These are phyloP conservation scores for Melanomma pulvis-pyrius DNA, from an alignment of 495 filamentous ascomycete genomes.

Conservation along the genomic window DNA sequence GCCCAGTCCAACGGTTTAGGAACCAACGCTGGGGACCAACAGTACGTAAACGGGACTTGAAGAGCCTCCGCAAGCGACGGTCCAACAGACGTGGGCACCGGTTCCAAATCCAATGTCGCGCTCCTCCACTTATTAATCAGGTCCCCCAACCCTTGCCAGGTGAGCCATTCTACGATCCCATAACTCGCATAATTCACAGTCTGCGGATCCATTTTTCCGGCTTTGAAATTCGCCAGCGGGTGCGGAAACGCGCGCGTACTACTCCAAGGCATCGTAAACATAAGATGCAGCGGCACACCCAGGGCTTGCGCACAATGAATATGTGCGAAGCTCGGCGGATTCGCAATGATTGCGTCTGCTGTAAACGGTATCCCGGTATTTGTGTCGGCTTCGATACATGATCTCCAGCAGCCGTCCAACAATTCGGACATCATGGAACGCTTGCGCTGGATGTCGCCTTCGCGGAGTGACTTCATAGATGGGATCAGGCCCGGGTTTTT, in stretches of 20 bases:
- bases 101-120: constrained; percentile 66
- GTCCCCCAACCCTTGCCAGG: constrained; percentile 78
- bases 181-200: constrained; percentile 76
- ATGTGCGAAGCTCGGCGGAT: constrained; percentile 81
- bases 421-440: constrained; percentile 69
- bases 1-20: constrained; percentile 79
- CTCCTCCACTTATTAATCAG: constrained; percentile 73
- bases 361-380: constrained; percentile 58
- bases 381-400: constrained; percentile 61
- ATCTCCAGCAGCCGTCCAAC: constrained; percentile 77
- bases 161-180: constrained; percentile 75
- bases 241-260: constrained; percentile 72
- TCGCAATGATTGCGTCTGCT: constrained; percentile 81
- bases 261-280: constrained; percentile 79
- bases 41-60: constrained; percentile 75
- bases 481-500: constrained; percentile 82
- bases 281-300: constrained; percentile 75
- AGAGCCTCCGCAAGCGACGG: constrained; percentile 66
- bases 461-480: constrained; percentile 64
- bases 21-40: constrained; percentile 78
- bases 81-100: constrained; percentile 66
- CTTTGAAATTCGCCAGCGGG: constrained; percentile 69
- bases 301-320: constrained; percentile 80
- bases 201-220: constrained; percentile 58
- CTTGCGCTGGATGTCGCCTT: constrained; percentile 68